Percentiles rank a stretch among this genome's conserved stretches.
phyloP scores from a whole-genome alignment of 2,329 filamentous ascomycete species.

The Colletotrichum tropicicola region DNA sequence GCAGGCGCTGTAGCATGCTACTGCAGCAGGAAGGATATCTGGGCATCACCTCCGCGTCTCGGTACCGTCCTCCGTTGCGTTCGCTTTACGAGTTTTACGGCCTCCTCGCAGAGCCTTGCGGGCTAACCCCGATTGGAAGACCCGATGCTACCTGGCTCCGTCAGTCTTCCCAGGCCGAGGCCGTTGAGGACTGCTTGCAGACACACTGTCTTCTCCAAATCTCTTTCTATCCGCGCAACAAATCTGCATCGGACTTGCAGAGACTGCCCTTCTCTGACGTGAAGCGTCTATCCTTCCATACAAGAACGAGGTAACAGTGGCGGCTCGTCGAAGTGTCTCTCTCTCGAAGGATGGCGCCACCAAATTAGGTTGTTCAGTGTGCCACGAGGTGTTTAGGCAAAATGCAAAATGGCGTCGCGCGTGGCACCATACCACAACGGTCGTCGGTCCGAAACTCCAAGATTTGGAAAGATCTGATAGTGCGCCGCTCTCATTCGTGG shows the following conservation, averaged over 20 bases:
- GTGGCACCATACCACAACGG: constrained; percentile 31
- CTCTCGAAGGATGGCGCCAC: constrained; percentile 3
- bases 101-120: background rate
- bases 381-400: constrained; percentile 30
- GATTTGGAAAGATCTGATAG: constrained; percentile 23
- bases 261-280: no score
- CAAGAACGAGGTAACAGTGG: background rate
- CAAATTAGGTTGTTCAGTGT: constrained; percentile 19
- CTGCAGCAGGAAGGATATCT: background rate
- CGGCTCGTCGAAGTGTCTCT: background rate
- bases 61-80: background rate
- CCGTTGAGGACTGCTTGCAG: no score
- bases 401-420: constrained; percentile 24
- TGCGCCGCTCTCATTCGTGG: constrained; percentile 20
- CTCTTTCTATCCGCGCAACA: no score
- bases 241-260: no score
- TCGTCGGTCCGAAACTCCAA: constrained; percentile 32
- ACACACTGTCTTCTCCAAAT: no score
- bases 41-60: background rate
- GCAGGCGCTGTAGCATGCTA: no score
- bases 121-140: background rate
- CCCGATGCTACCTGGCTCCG: background rate
- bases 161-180: no score
- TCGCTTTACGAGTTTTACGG: constrained; percentile 5
- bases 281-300: no score